These are phyloP conservation scores for Tolypocladium tundrense DNA, from an alignment of 2,329 filamentous ascomycete genomes.

Conservation along the genomic window DNA sequence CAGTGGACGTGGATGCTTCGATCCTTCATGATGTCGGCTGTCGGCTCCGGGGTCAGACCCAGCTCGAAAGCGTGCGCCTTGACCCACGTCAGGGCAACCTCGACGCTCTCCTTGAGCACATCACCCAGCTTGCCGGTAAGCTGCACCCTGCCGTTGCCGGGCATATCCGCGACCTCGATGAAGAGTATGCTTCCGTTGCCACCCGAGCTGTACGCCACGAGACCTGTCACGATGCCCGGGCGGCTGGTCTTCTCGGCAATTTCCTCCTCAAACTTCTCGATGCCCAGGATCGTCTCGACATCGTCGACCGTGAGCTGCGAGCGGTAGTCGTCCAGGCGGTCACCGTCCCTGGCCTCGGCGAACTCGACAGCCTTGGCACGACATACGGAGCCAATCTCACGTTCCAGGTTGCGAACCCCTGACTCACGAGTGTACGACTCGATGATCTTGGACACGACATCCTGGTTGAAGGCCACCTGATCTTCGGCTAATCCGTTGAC, in stretches of 20 bases:
- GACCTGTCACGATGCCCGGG: conserved; percentile 88
- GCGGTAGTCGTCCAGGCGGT: conserved; percentile 58
- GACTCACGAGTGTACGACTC: conserved; percentile 94
- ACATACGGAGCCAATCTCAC: conserved; percentile 89
- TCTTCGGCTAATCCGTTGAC: conserved; percentile 74
- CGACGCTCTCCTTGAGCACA: conserved; percentile 92
- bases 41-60: conserved; percentile 68
- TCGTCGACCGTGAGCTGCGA: conserved; percentile 66
- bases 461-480: conserved; percentile 66
- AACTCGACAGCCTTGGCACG: conserved; percentile 92
- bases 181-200: conserved; percentile 95
- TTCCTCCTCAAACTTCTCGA: conserved; percentile 90
- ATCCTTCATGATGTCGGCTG: conserved; percentile 91
- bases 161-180: conserved; percentile 97
- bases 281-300: conserved; percentile 81
- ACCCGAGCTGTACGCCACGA: conserved; percentile 88
- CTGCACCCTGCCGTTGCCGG: conserved; percentile 82
- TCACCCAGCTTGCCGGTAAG: conserved; percentile 94
- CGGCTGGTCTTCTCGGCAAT: conserved; percentile 77
- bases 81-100: conserved; percentile 94
- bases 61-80: conserved; percentile 91
- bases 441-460: conserved; percentile 90
- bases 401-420: conserved; percentile 90
- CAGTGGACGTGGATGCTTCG: conserved; percentile 94
- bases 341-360: conserved; percentile 75